Percentiles rank a stretch among this genome's conserved stretches.
These are phyloP conservation scores for Seminavis robusta DNA, from an alignment of 108 stramenopile species.

Conservation along the genomic window DNA sequence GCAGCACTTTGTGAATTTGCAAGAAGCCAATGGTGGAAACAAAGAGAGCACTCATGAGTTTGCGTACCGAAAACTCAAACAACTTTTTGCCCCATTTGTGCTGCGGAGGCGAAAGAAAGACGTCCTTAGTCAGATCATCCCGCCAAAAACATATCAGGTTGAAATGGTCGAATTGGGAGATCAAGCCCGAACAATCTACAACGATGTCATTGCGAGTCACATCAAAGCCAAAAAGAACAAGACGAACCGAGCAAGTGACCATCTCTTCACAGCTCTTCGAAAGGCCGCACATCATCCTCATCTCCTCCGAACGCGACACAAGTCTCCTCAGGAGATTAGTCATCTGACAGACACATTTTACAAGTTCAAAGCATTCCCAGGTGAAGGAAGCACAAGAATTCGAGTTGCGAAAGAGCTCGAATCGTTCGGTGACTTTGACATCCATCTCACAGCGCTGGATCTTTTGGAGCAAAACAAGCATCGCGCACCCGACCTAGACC, in stretches of 20 bases:
- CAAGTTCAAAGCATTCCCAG: conserved; percentile 67
- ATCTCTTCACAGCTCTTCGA: conserved; percentile 93
- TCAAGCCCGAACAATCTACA: conserved; percentile 27
- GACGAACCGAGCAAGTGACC: conserved; percentile 42
- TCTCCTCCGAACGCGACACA: conserved; percentile 78
- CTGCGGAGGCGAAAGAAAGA: conserved; percentile 87
- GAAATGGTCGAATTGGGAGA: conserved; percentile 41
- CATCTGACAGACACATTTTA: conserved; percentile 49
- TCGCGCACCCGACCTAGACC: conserved; percentile 40
- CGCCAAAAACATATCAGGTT: conserved; percentile 52
- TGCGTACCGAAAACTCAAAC: conserved; percentile 75
- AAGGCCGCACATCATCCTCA: conserved; percentile 97
- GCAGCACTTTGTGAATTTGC: conserved; percentile 72
- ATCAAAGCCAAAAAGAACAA: conserved; percentile 20
- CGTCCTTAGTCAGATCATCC: conserved; percentile 78
- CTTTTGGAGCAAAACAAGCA: conserved; percentile 64
- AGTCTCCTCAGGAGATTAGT: conserved; percentile 37
- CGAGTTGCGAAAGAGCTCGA: conserved; percentile 80
- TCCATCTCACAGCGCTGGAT: conserved; percentile 71
- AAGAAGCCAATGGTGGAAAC: conserved; percentile 24
- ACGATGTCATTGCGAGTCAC: conserved; percentile 31
- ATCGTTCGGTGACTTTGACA: conserved; percentile 80
- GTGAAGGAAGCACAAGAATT: conserved; percentile 58
- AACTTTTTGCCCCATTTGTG: conserved; percentile 90
- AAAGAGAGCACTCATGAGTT: conserved; percentile 23